Evolutionary conservation across 2,329 filamentous ascomycete species (phyloP), one percentile per base, ranked within the genome.

Genomic region (Thielaviopsis musarum): DNA sequence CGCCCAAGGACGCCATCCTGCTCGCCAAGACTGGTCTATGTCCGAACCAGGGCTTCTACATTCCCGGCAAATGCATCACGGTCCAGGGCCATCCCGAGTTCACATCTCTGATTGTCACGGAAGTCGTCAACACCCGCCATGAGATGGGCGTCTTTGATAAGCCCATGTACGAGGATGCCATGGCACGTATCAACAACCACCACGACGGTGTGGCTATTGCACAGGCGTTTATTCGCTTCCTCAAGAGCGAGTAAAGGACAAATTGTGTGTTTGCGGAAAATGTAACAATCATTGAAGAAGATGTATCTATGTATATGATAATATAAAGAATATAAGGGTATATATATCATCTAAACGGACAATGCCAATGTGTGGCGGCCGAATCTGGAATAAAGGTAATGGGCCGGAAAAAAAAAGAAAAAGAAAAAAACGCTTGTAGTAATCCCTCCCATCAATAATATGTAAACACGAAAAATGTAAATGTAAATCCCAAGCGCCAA

Each of bases 21-120:
- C 75, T 94, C 1, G 88, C 82, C 1, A 77, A 75, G 49, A 86
- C 85, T 1, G 75, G 77, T 3, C 71, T 76, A 53, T 94, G 89
- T 72, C 72, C 76, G 10, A 82, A 89, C n/a, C 89, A 95, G 70
- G 86, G 83, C 62, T 88, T 94, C 79, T 87, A 93, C 68, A 70
- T 76, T 21, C 79, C 83, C 9, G 74, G 77, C 51, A 77, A 77
- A 41, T 74, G 87, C 62, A 83, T 94, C 62, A 84, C 87, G 0
- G 80, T 95, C 1, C 89, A 95, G 73, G 89, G 88, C 5, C 89
- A 95, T 69, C 90, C 89, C 0, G 90, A 95, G 70, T 93, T 91
- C 68, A 86, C 77, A 3, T 75, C 77, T 61, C 77, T 82, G 17
- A 90, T 94, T 64, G 80, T 90, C 65, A 74, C 72, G 19, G 84